Base-by-base conservation (phyloP, 1,139 yeast species). In the Yamadazyma triangularis region DNA sequence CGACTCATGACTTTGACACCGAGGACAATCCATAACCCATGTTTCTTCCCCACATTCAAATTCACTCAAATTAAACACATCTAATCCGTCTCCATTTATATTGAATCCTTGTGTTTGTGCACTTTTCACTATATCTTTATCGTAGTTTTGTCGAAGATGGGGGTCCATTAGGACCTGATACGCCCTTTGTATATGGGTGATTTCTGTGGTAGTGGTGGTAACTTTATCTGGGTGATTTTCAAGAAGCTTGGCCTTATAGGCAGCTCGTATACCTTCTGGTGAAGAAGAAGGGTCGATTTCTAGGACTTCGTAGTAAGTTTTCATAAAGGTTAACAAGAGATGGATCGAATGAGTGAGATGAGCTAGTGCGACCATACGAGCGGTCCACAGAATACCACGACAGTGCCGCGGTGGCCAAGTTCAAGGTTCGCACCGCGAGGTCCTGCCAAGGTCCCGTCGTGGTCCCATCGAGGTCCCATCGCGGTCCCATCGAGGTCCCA, bases 181-280 rank as follows among this genome's bases (percentile, higher is more conserved):
- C 0, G 96, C 96, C 16, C 56, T 58, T 43, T 80, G 70, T 15
- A 85, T 62, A 21, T 56, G 50, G 30, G 69, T 60, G 8, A 74
- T 60, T 22, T 45, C 51, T 13, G 31, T 29, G 14, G 25, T 29
- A 8, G 21, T 13, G 8, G 19, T 23, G 7, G 39, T 18, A 15
- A 34, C 25, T 49, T 87, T 87, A 48, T 87, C 96, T 0, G 96
- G 96, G 51, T 87, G 96, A 8, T 73, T 54, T 4, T 53, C 50
- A 4, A 88, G 59, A n/a, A 87, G 63, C 12, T 69, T 70, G 23
- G 53, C 57, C 35, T 69, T 71, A 48, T 87, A 88, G 0, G 91
- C 87, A 10, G 51, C 50, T 43, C 76, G 79, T 15, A 88, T 64
- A 11, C 72, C 77, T 0, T 26, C 26, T 3, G 43, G 40, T 0